Conservation (phyloP, 257 asterid species). For the Jasminum sambac region DNA sequence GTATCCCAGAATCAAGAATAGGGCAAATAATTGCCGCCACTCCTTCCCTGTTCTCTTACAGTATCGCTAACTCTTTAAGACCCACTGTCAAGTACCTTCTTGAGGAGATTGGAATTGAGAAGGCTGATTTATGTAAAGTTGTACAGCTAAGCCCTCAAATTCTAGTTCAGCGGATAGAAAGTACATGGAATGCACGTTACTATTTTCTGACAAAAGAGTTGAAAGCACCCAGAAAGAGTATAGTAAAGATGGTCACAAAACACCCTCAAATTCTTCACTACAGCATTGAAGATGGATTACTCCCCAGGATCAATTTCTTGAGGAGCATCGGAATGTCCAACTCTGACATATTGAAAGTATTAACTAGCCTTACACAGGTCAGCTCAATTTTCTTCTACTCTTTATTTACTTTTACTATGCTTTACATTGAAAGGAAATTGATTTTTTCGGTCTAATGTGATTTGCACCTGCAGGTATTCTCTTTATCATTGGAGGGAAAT, state of each 20-base stretch:
- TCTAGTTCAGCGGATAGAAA: slow-evolving; percentile 88
- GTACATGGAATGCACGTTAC: slow-evolving; percentile 76
- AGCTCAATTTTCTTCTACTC: slow-evolving; percentile 23
- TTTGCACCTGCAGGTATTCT: slow-evolving; percentile 64
- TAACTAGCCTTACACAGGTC: slow-evolving; percentile 93
- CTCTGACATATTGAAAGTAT: slow-evolving; percentile 71
- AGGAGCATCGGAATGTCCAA: slow-evolving; percentile 81
- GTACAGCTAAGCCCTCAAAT: slow-evolving; percentile 98
- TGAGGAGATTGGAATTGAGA: slow-evolving; percentile 83
- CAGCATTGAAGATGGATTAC: slow-evolving; percentile 86
- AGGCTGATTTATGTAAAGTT: slow-evolving; percentile 73
- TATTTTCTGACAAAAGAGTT: slow-evolving; percentile 73
- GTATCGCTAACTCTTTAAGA: slow-evolving; percentile 83
- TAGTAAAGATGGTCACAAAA: slow-evolving; percentile 90
- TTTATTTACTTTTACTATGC: slow-evolving; percentile 7
- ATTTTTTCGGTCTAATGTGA: slow-evolving; percentile 10
- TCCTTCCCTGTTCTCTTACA: slow-evolving; percentile 87
- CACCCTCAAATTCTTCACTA: slow-evolving; percentile 97
- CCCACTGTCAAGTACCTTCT: slow-evolving; percentile 83
- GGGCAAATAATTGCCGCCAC: slow-evolving; percentile 83
- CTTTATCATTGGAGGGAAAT: slow-evolving; percentile 82
- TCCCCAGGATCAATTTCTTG: slow-evolving; percentile 75
- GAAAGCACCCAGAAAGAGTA: slow-evolving; percentile 80
- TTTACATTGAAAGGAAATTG: slow-evolving; percentile 16
- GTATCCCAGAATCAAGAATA: slow-evolving; percentile 80